Base-by-base conservation (phyloP, 768 basidiomycete genomes). In the Amanita brunnescens region DNA sequence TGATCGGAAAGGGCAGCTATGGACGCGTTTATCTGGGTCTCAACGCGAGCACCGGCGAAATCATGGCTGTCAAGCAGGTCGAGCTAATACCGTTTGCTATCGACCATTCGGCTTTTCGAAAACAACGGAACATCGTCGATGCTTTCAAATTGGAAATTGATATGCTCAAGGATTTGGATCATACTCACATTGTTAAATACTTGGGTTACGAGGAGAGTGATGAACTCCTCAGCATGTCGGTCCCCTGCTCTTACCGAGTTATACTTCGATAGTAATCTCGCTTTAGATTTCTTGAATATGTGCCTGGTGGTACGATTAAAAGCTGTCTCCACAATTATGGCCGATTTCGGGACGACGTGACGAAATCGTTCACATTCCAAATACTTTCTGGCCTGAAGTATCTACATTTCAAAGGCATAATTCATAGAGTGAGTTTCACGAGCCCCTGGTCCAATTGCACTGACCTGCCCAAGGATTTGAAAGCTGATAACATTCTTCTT, bases 51-150 rank as follows among this genome's bases (percentile, higher is more conserved):
- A 91, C 87, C 0, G 91, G 91, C 30, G 90, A 95, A 64, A 83
- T 95, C 73, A 87, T 96, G 62, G 94, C 94, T 2, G 93, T 97
- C 54, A 97, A 97, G 68, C 93, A 95, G 65, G 94, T 96, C 29
- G 93, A 96, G 64, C 73, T 90, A 52, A 89, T 88, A 0, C 75
- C 76, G 33, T 87, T 85, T 13, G 74, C 77, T 16, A 82, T 80
- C 57, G 88, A 91, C 66, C 79, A 78, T 59, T 74, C 72, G 49
- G 61, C 54, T 79, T 87, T 61, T 66, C 72, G 45, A 75, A 83
- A 26, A 34, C 81, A 89, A 56, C 65, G 74, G 47, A 76, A 79
- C 55, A 77, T 89, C 58, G 79, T 92, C 49, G 81, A 88, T 54
- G 88, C 91, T 9, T 70, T 96, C 56, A 85, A 87, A 62, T 77